A percentile compares a stretch with the other conserved stretches of the same genome.
Evolutionary conservation across 805 yeast species (phyloP).

Genomic region (Candida broadrunensis): DNA sequence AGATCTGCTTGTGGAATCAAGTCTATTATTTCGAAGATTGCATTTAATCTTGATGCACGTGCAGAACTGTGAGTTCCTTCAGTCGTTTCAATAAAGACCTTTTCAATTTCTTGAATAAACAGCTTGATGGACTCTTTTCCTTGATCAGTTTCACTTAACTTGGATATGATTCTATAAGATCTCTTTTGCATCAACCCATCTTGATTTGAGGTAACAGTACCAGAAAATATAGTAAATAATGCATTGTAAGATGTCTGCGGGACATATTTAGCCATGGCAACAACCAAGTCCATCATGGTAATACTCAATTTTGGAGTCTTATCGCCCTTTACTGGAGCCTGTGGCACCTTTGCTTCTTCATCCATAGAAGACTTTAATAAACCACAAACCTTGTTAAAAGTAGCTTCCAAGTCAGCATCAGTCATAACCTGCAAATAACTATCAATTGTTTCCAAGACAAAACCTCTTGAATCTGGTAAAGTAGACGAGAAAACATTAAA

Average conservation of each 20-base stretch:
- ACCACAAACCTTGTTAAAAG: slow-evolving; percentile 84
- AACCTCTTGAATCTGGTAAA: slow-evolving; percentile 76
- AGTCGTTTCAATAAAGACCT: slow-evolving; percentile 55
- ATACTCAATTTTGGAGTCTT: slow-evolving; percentile 57
- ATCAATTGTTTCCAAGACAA: slow-evolving; percentile 82
- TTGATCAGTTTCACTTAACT: slow-evolving; percentile 63
- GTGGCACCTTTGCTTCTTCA: slow-evolving; percentile 40
- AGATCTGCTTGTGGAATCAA: slow-evolving; percentile 63
- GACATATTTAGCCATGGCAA: slow-evolving; percentile 81
- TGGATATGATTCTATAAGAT: slow-evolving; percentile 75
- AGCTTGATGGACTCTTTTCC: slow-evolving; percentile 55
- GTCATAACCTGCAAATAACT: slow-evolving; percentile 70
- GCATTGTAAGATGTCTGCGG: slow-evolving; percentile 71
- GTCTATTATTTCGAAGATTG: slow-evolving; percentile 59
- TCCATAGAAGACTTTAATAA: slow-evolving; percentile 74
- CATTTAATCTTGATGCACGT: slow-evolving; percentile 72
- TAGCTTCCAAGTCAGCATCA: slow-evolving; percentile 61
- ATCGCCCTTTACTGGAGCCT: slow-evolving; percentile 8
- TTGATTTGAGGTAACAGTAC: slow-evolving; percentile 51
- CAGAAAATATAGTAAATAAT: slow-evolving; percentile 71
- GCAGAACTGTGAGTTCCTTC: slow-evolving; percentile 67
- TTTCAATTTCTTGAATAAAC: slow-evolving; percentile 58
- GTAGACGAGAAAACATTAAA: slow-evolving; percentile 94
- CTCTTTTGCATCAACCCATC: slow-evolving; percentile 82
- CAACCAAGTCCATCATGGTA: slow-evolving; percentile 89